Percentiles rank a stretch among this genome's conserved stretches.
phyloP scores from a whole-genome alignment of 306 rosid genomes.

The Acacia melanoxylon region DNA sequence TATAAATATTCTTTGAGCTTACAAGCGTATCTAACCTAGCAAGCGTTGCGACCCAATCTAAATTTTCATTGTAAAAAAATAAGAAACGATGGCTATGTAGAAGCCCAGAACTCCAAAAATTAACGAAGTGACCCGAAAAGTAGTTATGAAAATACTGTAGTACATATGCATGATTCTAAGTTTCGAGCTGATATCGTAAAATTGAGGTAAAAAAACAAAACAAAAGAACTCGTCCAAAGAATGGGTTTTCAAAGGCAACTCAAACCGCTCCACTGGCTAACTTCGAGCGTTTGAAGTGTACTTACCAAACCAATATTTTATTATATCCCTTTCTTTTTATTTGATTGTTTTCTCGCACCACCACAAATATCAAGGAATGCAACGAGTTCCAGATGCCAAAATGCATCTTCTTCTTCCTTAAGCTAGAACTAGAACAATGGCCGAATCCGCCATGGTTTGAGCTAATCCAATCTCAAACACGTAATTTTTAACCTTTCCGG shows the following conservation, averaged over 20 bases:
- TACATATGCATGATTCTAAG: not conserved
- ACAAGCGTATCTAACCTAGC: no score
- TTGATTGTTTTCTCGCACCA: not conserved
- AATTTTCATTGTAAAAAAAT: no score
- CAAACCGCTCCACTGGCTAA: not conserved
- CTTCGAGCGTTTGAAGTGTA: not conserved
- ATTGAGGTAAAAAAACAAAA: not conserved
- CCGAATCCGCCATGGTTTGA: not conserved
- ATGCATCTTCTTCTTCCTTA: not conserved
- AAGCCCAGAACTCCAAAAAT: not conserved
- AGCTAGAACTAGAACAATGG: not conserved
- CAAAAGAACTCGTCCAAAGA: not conserved
- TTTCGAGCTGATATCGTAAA: not conserved
- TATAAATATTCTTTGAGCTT: accelerated
- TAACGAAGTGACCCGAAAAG: not conserved
- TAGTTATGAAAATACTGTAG: not conserved
- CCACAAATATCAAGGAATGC: not conserved
- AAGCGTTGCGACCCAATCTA: no score
- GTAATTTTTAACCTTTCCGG: not conserved
- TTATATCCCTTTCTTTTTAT: not conserved
- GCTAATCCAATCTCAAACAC: not conserved
- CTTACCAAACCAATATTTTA: not conserved
- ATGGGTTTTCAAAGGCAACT: not conserved
- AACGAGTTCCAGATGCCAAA: not conserved
- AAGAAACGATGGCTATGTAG: no score